phyloP scores from a whole-genome alignment of 768 basidiomycete species.

The Suillus sp. region DNA sequence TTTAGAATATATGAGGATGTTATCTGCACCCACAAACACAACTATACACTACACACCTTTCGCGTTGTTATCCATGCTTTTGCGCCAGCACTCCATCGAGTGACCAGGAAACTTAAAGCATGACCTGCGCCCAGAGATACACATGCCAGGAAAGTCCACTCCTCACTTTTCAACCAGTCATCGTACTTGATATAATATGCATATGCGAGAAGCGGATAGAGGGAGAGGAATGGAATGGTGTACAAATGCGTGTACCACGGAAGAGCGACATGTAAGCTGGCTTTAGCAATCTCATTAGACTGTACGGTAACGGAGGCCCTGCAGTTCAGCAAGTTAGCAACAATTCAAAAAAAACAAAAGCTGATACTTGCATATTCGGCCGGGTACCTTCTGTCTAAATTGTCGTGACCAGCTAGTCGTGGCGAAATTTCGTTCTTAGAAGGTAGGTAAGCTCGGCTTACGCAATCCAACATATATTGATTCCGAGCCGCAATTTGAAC shows the following conservation, averaged over 20 bases:
- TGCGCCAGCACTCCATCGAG: slow-evolving; percentile 84
- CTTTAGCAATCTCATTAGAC: slow-evolving; percentile 67
- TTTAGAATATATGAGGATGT: slow-evolving; percentile 20
- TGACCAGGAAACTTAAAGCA: slow-evolving; percentile 89
- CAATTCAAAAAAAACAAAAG: neutral
- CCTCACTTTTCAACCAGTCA: slow-evolving; percentile 87
- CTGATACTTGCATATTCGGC: slow-evolving; percentile 3
- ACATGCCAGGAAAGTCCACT: slow-evolving; percentile 96
- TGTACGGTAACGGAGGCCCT: slow-evolving; percentile 54
- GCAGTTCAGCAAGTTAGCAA: neutral
- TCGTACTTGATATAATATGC: slow-evolving; percentile 93
- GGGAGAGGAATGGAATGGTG: slow-evolving; percentile 71
- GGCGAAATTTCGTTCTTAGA: neutral
- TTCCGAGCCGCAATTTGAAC: neutral
- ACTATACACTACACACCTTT: slow-evolving; percentile 58
- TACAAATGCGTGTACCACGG: slow-evolving; percentile 77
- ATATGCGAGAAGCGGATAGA: slow-evolving; percentile 85
- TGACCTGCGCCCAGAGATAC: slow-evolving; percentile 84
- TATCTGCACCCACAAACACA: neutral
- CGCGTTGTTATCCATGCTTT: slow-evolving; percentile 80
- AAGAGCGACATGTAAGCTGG: slow-evolving; percentile 64
- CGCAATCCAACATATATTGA: neutral
- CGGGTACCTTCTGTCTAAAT: neutral
- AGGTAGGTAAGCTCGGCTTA: neutral
- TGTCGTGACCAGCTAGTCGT: neutral